These are phyloP conservation scores for Lolium rigidum DNA, from an alignment of 176 grass and related monocot species.

Conservation along the genomic window DNA sequence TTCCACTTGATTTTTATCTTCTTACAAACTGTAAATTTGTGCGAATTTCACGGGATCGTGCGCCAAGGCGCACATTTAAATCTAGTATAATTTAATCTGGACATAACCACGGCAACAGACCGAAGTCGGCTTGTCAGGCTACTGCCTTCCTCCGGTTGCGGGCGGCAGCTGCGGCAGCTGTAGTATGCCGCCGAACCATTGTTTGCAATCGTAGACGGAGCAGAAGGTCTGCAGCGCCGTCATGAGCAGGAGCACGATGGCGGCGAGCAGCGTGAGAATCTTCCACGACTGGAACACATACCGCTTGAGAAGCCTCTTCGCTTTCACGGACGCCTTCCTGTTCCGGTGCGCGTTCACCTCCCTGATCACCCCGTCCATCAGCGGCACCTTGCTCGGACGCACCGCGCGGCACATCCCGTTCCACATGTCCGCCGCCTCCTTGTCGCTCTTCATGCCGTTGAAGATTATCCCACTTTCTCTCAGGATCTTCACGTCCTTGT, in stretches of 20 bases:
- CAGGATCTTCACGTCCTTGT: slow-evolving; percentile 62
- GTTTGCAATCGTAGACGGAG: slow-evolving; percentile 59
- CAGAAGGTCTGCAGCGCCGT: slow-evolving; percentile 79
- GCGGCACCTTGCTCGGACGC: slow-evolving; percentile 57
- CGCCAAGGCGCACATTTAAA: too few relatives aligned
- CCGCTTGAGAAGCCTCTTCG: slow-evolving; percentile 49
- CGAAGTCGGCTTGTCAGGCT: too few relatives aligned
- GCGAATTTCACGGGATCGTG: too few relatives aligned
- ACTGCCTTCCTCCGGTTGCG: not conserved
- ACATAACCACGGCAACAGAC: too few relatives aligned
- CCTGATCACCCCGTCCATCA: slow-evolving; percentile 56
- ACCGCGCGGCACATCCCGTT: slow-evolving; percentile 71
- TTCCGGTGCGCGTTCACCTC: slow-evolving; percentile 63
- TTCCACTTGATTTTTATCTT: too few relatives aligned
- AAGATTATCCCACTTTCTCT: slow-evolving; percentile 46
- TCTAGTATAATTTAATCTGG: too few relatives aligned
- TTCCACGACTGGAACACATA: slow-evolving; percentile 80
- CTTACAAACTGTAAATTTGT: too few relatives aligned
- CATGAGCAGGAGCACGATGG: slow-evolving; percentile 57
- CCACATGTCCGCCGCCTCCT: slow-evolving; percentile 61
- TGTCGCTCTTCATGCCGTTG: slow-evolving; percentile 72
- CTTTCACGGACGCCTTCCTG: slow-evolving; percentile 36
- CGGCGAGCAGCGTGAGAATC: slow-evolving; percentile 69
- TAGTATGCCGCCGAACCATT: not conserved
- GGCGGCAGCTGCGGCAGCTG: not conserved